phyloP scores from a whole-genome alignment of 2,329 filamentous ascomycete genomes.

The Septoria linicola region DNA sequence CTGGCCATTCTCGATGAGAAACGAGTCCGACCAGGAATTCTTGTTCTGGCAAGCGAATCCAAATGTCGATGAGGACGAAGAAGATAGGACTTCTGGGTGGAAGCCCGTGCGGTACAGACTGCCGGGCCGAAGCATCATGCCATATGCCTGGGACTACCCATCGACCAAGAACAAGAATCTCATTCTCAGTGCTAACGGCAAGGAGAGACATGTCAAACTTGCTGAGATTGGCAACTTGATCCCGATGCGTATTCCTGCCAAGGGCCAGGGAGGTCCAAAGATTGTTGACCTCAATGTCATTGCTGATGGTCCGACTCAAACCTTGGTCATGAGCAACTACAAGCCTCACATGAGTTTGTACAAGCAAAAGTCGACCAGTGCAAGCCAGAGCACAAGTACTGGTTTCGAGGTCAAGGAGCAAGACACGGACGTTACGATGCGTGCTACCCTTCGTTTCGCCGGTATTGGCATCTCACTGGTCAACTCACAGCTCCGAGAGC shows the following conservation, averaged over 20 bases:
- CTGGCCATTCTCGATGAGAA: constrained; percentile 98
- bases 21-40: constrained; percentile 95
- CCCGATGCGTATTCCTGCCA: constrained; percentile 76
- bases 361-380: constrained; percentile 58
- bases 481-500: constrained; percentile 85
- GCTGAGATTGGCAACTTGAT: constrained; percentile 95
- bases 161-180: constrained; percentile 96
- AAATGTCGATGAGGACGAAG: constrained; percentile 87
- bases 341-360: constrained; percentile 91
- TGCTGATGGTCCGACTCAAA: constrained; percentile 93
- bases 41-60: constrained; percentile 95
- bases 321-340: constrained; percentile 90
- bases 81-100: constrained; percentile 78
- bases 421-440: constrained; percentile 84
- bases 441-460: constrained; percentile 81
- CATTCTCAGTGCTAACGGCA: constrained; percentile 73
- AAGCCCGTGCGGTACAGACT: constrained; percentile 88
- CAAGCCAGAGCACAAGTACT: constrained; percentile 60
- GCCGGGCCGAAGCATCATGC: constrained; percentile 95
- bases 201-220: constrained; percentile 87
- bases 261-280: constrained; percentile 66
- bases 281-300: constrained; percentile 96
- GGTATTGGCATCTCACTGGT: constrained; percentile 91
- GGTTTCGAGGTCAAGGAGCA: constrained; percentile 94
- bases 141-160: constrained; percentile 98